Evolutionary conservation across 1,284 basidiomycete genomes (phyloP).

Genomic region (Leccinum pachyderme): DNA sequence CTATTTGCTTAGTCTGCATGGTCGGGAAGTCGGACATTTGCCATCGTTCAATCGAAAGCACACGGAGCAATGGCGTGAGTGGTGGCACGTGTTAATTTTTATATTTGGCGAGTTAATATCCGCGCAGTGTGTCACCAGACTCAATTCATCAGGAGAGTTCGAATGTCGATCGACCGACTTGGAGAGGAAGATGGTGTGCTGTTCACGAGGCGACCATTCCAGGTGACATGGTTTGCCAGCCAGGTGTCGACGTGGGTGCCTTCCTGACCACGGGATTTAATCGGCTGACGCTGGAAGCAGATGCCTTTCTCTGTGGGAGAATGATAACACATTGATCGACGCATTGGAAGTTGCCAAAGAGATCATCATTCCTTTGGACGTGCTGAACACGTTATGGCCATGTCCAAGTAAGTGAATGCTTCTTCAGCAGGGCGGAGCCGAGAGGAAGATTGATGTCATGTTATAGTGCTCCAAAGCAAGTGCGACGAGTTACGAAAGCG

Average conservation of each 20-base stretch:
- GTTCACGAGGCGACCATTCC: constrained; percentile 63
- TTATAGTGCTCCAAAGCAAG: constrained; percentile 43
- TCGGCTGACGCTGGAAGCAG: constrained; percentile 34
- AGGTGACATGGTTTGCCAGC: constrained; percentile 68
- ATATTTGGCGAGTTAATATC: constrained; percentile 9
- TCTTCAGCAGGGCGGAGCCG: constrained; percentile 4
- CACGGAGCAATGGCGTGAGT: constrained; percentile 74
- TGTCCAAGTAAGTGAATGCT: constrained; percentile 49
- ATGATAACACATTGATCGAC: constrained; percentile 53
- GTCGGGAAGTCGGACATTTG: constrained; percentile 36
- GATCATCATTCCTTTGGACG: constrained; percentile 61
- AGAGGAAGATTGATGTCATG: constrained; percentile 2
- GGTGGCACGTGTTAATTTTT: constrained; percentile 1
- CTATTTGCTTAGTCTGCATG: constrained; percentile 41
- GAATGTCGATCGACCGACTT: constrained; percentile 47
- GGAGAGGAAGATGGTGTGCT: constrained; percentile 47
- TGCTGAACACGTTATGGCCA: constrained; percentile 69
- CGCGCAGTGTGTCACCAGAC: constrained; percentile 61
- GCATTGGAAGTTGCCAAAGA: constrained; percentile 68
- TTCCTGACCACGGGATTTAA: background rate
- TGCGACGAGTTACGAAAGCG: constrained; percentile 46
- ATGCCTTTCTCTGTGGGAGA: constrained; percentile 64
- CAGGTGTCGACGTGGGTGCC: constrained; percentile 57
- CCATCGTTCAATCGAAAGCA: constrained; percentile 59
- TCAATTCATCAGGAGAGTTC: constrained; percentile 56